Base-by-base conservation (phyloP, 495 filamentous ascomycete genomes). In the Aspergillus mulundensis region DNA sequence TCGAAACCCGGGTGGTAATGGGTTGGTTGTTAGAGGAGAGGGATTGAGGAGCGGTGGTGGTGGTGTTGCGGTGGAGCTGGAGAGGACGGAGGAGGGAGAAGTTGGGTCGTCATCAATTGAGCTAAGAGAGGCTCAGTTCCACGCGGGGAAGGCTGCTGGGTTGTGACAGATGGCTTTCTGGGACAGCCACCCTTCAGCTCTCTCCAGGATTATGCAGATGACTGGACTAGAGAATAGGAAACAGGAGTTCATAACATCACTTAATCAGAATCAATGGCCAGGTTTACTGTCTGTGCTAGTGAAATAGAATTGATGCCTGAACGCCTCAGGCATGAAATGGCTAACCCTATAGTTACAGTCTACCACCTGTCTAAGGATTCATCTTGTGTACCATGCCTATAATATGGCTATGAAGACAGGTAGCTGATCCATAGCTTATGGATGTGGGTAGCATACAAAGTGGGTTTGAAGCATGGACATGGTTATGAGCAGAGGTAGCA, bases 91-190 rank as follows among this genome's bases (percentile, higher is more conserved):
- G 24, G 34, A 21, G 15, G n/a, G 30, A 19, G 11, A 24, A 46
- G 52, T 23, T 47, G 42, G 38, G 21, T 51, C 50, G 50, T 52
- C 39, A 45, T 56, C 34, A 41, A 23, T 23, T 44, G 25, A 28
- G 25, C 32, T 21, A 34, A 25, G 47, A 30, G 24, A 42, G 19
- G n/a, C 8, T 38, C 28, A 49, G 32, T 39, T 50, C 6, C 34
- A 39, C 48, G 48, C 48, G 48, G 48, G 48, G 48, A 50, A 50
- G 34, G 48, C 48, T 40, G 7, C 48, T 19, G 19, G 14, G 20
- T 50, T 50, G 38, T 38, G 16, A 19, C 23, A 28, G 43, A 21
- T 45, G 43, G 38, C 28, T 56, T 42, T 49, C 34, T 50, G 20
- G 3, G 5, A 11, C 2, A 34, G 7, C 18, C 10, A 38, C 12